Conservation (phyloP, 768 basidiomycete genomes). For the Suillus clintonianus region DNA sequence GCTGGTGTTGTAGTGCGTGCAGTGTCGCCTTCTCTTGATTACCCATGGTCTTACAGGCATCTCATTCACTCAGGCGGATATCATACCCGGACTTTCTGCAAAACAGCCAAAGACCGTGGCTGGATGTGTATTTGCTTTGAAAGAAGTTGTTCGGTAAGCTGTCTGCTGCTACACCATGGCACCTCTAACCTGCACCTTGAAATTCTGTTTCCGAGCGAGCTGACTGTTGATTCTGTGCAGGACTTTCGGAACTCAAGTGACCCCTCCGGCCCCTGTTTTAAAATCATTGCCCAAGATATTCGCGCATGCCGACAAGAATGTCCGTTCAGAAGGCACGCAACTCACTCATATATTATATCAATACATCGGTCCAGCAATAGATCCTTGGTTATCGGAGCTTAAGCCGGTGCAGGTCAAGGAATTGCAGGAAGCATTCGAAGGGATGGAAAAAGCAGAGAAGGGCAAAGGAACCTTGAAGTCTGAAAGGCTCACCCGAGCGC, state of each 20-base stretch:
- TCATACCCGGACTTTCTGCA: slow-evolving; percentile 81
- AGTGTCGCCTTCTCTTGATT: slow-evolving; percentile 30
- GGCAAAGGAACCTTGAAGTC: slow-evolving; percentile 83
- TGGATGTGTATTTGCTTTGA: slow-evolving; percentile 72
- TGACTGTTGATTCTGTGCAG: slow-evolving; percentile 40
- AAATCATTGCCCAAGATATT: slow-evolving; percentile 93
- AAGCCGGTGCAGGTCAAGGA: slow-evolving; percentile 98
- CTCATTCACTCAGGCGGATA: slow-evolving; percentile 55
- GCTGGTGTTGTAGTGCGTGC: slow-evolving; percentile 84
- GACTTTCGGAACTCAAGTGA: slow-evolving; percentile 74
- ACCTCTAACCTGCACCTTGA: neutral
- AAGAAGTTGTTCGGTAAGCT: slow-evolving; percentile 81
- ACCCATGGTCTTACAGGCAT: slow-evolving; percentile 25
- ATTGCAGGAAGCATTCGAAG: slow-evolving; percentile 86
- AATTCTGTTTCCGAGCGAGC: neutral
- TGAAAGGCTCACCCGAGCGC: slow-evolving; percentile 73
- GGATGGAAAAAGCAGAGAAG: slow-evolving; percentile 79
- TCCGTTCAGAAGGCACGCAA: slow-evolving; percentile 86
- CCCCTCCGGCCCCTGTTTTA: slow-evolving; percentile 76
- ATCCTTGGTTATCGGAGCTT: slow-evolving; percentile 83
- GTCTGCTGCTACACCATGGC: slow-evolving; percentile 1
- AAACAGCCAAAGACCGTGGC: slow-evolving; percentile 96
- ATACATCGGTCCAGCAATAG: slow-evolving; percentile 81
- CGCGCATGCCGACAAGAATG: slow-evolving; percentile 91
- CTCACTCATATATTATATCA: slow-evolving; percentile 81